Evolutionary conservation across 352 stramenopile genomes (phyloP).

Genomic region (Pythium dissotocum): DNA sequence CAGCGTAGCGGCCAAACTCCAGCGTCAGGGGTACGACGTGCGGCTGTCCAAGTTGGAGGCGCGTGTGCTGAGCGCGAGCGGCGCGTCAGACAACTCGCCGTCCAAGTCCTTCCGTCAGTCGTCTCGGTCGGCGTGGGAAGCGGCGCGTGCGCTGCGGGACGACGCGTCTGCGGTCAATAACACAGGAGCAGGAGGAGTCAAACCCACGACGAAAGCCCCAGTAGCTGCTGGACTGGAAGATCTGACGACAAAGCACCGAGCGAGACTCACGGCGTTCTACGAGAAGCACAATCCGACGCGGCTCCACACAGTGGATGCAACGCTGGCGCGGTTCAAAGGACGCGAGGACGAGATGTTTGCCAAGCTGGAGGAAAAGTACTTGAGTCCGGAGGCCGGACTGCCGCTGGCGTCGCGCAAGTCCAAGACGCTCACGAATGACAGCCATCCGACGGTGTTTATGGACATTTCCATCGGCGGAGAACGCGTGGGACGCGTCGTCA

Average conservation of each 20-base stretch:
- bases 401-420: constrained; percentile 47
- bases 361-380: constrained; percentile 70
- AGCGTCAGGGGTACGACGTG: constrained; percentile 57
- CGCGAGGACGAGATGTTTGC: constrained; percentile 70
- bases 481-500: constrained; percentile 89
- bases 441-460: constrained; percentile 93
- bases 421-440: constrained; percentile 47
- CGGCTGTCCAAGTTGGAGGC: background rate
- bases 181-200: background rate
- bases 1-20: constrained; percentile 47
- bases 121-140: constrained; percentile 31
- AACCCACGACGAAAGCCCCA: background rate
- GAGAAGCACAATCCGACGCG: constrained; percentile 65
- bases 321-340: constrained; percentile 53
- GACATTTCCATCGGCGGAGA: constrained; percentile 90
- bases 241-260: constrained; percentile 24
- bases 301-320: constrained; percentile 51
- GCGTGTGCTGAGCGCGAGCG: background rate
- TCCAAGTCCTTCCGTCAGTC: constrained; percentile 36
- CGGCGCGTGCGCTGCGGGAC: constrained; percentile 29
- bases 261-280: constrained; percentile 65
- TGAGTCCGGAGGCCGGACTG: constrained; percentile 30
- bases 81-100: constrained; percentile 12
- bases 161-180: constrained; percentile 1
- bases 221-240: background rate